Conservation (phyloP, 257 asterid species). For the Solanum gandarillasii region DNA sequence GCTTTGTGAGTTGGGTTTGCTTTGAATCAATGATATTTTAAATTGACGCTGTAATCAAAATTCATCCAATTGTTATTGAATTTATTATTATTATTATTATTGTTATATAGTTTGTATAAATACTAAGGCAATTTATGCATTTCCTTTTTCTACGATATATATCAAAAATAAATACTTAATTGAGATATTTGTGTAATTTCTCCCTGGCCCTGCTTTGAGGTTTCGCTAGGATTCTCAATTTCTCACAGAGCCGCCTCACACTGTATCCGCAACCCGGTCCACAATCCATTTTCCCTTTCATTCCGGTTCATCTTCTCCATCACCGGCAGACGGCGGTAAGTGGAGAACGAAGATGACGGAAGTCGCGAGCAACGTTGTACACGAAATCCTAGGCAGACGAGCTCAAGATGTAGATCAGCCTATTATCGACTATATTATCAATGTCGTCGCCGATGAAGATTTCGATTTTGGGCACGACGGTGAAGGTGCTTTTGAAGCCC, state of each 20-base stretch:
- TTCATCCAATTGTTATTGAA: not conserved
- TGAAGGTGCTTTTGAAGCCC: conserved; percentile 81
- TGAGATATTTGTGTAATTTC: not conserved
- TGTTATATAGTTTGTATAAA: not conserved
- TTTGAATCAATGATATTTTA: not conserved
- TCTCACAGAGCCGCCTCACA: not conserved
- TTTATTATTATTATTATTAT: no score
- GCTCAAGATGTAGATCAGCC: conserved; percentile 78
- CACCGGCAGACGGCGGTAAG: not conserved
- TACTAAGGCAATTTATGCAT: not conserved
- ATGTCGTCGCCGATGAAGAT: conserved; percentile 94
- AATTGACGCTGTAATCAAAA: not conserved
- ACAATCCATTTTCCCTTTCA: not conserved
- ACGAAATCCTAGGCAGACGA: conserved; percentile 74
- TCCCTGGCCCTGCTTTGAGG: not conserved
- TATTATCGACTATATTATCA: conserved; percentile 75
- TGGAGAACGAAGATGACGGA: conserved; percentile 49
- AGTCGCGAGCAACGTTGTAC: conserved; percentile 78
- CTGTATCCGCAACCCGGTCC: not conserved
- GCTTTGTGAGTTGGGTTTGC: not conserved
- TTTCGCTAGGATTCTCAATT: not conserved
- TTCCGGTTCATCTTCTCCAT: not conserved
- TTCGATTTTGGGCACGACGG: conserved; percentile 96
- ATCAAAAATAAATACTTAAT: not conserved
- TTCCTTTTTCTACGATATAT: not conserved